Percentiles rank a stretch among this genome's conserved stretches.
phyloP scores from a whole-genome alignment of 2,329 filamentous ascomycete species.

The Pseudohalonectria lignicola region DNA sequence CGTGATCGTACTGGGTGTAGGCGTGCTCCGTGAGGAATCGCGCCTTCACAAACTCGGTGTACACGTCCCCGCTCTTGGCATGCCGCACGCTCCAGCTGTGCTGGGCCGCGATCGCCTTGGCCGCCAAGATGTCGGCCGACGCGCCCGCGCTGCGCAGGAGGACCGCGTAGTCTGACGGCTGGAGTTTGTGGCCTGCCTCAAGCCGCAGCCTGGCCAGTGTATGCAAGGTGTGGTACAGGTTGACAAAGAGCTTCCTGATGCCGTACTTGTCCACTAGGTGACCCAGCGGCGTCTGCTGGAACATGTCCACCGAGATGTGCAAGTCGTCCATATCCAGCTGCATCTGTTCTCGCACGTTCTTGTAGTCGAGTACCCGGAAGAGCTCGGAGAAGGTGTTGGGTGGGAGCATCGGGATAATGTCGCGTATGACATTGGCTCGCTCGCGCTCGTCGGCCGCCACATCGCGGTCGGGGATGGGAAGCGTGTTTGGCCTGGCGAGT shows the following conservation, averaged over 20 bases:
- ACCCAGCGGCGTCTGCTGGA: slow-evolving; percentile 23
- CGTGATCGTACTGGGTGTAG: slow-evolving; percentile 34
- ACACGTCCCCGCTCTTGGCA: slow-evolving; percentile 15
- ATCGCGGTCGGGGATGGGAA: no score
- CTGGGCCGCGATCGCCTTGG: slow-evolving; percentile 16
- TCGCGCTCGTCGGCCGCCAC: no score
- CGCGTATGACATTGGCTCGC: background rate
- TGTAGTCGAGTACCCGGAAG: slow-evolving; percentile 50
- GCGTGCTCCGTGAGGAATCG: slow-evolving; percentile 33
- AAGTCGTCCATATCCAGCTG: no score
- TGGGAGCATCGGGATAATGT: slow-evolving; percentile 30
- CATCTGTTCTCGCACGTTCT: slow-evolving; percentile 36
- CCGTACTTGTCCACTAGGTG: slow-evolving; percentile 30
- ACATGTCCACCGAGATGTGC: slow-evolving; percentile 25
- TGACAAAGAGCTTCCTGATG: slow-evolving; percentile 27
- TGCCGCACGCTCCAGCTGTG: background rate
- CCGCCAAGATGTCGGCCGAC: slow-evolving; percentile 22
- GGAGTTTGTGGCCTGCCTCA: slow-evolving; percentile 14
- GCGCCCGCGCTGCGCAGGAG: slow-evolving; percentile 37
- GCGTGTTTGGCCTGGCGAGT: no score
- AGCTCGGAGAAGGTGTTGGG: slow-evolving; percentile 51
- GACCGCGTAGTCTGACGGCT: slow-evolving; percentile 29
- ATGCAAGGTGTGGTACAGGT: slow-evolving; percentile 23
- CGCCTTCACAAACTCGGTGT: slow-evolving; percentile 34
- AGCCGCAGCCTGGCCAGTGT: slow-evolving; percentile 21